Percentiles rank a stretch among this genome's conserved stretches.
Evolutionary conservation across 2,329 filamentous ascomycete species (phyloP).

Genomic region (Ceratocystis alfenasii): DNA sequence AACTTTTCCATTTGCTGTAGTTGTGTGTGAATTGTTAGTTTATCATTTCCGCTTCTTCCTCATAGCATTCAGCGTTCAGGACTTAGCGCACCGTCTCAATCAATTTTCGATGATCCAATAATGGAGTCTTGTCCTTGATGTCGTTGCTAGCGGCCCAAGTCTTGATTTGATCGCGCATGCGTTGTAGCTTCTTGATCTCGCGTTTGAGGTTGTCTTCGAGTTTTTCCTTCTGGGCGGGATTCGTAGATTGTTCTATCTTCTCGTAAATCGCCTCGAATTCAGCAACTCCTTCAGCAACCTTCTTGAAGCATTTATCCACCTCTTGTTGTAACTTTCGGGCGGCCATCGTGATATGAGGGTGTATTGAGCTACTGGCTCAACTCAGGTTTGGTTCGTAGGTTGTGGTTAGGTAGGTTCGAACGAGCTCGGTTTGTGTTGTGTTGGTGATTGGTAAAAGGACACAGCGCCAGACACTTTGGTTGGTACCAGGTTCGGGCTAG

Average conservation of each 20-base stretch:
- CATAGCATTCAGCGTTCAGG: slow-evolving; percentile 24
- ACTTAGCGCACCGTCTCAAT: slow-evolving; percentile 74
- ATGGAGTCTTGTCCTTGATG: slow-evolving; percentile 96
- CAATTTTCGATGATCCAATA: slow-evolving; percentile 85
- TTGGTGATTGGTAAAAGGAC: not conserved
- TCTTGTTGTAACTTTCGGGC: slow-evolving; percentile 94
- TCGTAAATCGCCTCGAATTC: slow-evolving; percentile 95
- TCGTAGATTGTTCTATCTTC: slow-evolving; percentile 87
- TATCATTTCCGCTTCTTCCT: slow-evolving; percentile 15
- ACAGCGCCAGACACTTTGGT: not conserved
- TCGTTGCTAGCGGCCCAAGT: slow-evolving; percentile 98
- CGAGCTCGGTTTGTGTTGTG: not conserved
- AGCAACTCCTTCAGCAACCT: slow-evolving; percentile 81
- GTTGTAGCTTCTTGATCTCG: slow-evolving; percentile 99
- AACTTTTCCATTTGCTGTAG: slow-evolving; percentile 95
- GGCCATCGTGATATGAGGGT: slow-evolving; percentile 54
- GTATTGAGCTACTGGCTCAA: slow-evolving; percentile 22
- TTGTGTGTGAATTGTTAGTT: slow-evolving; percentile 24
- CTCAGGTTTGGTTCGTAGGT: slow-evolving; percentile 9
- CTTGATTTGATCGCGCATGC: slow-evolving; percentile 96
- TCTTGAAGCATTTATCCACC: slow-evolving; percentile 99
- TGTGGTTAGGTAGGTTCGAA: not conserved
- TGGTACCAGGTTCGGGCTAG: not conserved
- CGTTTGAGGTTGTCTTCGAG: slow-evolving; percentile 95
- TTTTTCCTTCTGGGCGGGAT: slow-evolving; percentile 94